Conservation (phyloP, 192 early-diverging fungal species). For the Backusella liffmaniae region DNA sequence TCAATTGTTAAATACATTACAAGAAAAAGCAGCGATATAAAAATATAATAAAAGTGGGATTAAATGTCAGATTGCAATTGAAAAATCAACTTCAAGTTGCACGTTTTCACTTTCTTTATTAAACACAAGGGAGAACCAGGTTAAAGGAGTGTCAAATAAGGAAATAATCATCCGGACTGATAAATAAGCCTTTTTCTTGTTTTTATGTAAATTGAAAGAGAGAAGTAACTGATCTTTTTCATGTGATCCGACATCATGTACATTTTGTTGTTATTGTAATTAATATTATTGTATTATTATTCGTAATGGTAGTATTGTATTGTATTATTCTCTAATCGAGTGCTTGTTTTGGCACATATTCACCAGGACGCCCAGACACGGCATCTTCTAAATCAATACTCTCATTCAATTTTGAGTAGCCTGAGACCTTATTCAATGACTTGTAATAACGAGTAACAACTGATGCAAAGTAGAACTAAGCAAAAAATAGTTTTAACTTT, state of each 20-base stretch:
- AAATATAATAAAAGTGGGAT: background rate
- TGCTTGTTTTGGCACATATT: constrained; percentile 2
- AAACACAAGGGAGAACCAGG: background rate
- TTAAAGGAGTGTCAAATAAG: background rate
- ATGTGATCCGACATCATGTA: background rate
- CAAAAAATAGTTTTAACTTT: background rate
- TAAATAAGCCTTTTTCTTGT: background rate
- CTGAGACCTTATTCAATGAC: constrained; percentile 5
- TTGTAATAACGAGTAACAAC: constrained; percentile 25
- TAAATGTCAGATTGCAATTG: constrained; percentile 2
- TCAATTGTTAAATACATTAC: background rate
- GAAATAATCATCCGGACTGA: constrained; percentile 1
- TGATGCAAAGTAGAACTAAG: constrained; percentile 29
- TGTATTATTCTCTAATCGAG: background rate
- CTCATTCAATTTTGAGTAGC: background rate
- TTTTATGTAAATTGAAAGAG: background rate
- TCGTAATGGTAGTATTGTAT: background rate
- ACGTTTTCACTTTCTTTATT: constrained; percentile 1
- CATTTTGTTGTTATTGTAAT: background rate
- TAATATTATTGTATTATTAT: background rate
- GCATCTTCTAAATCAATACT: constrained; percentile 16
- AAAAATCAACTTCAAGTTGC: background rate
- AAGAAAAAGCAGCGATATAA: background rate
- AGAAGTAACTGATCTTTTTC: background rate
- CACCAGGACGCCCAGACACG: background rate